These are phyloP conservation scores for Pedinophyceae sp. DNA, from an alignment of 139 green algal genomes.

Conservation along the genomic window DNA sequence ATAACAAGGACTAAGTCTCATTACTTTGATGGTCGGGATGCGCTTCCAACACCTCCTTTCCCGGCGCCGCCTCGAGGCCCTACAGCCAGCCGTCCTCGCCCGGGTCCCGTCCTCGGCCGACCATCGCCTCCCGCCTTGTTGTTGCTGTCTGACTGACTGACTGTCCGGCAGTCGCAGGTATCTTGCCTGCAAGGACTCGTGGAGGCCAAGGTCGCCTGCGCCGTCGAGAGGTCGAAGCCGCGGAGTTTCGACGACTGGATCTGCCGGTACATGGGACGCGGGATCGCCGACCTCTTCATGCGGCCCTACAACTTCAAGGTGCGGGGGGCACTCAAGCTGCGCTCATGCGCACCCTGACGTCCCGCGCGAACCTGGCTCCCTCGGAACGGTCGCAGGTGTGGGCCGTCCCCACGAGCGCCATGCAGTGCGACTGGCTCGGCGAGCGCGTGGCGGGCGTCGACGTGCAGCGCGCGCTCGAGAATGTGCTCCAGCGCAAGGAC, in stretches of 20 bases:
- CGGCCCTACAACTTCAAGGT: constrained; percentile 93
- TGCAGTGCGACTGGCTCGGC: constrained; percentile 85
- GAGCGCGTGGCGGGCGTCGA: constrained; percentile 83
- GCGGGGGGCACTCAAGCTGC: constrained; percentile 2
- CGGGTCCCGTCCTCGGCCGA: too few species aligned
- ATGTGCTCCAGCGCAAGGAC: constrained; percentile 69
- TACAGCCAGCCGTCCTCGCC: too few species aligned
- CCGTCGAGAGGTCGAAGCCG: constrained; percentile 34
- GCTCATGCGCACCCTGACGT: too few species aligned
- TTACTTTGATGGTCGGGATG: too few species aligned
- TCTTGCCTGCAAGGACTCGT: constrained; percentile 64
- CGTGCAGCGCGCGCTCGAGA: constrained; percentile 58
- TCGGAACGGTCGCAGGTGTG: constrained; percentile 54
- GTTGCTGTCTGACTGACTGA: too few species aligned
- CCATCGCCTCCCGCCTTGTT: too few species aligned
- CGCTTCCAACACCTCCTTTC: too few species aligned
- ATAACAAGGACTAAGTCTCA: background rate
- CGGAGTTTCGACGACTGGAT: constrained; percentile 92
- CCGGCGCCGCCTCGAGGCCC: background rate
- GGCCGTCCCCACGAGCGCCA: constrained; percentile 55
- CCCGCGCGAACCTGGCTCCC: too few species aligned
- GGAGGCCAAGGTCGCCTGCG: constrained; percentile 63
- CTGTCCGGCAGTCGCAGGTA: too few species aligned
- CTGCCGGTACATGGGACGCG: constrained; percentile 60
- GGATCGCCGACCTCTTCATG: constrained; percentile 88